Percentiles rank a stretch among this genome's conserved stretches.
phyloP scores from a whole-genome alignment of 495 filamentous ascomycete genomes.

The Aspergillus homomorphus region DNA sequence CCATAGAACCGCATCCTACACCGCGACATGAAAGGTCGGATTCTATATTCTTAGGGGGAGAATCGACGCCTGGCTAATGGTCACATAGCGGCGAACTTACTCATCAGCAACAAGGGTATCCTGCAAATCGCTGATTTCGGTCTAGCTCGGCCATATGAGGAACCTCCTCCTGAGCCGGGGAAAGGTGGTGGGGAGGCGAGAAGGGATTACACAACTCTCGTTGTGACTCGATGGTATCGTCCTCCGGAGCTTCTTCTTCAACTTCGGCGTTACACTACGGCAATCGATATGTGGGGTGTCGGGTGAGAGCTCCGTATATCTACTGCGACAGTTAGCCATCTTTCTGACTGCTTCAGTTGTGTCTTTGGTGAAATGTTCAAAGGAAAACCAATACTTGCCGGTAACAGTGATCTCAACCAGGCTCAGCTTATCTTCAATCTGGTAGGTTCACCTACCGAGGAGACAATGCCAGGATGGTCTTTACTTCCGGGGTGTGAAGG shows the following conservation, averaged over 20 bases:
- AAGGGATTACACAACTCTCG: slow-evolving; percentile 89
- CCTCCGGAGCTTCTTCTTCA: slow-evolving; percentile 90
- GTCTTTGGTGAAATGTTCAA: slow-evolving; percentile 99
- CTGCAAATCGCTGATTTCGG: slow-evolving; percentile 98
- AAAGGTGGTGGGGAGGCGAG: slow-evolving; percentile 79
- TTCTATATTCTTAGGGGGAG: slow-evolving; percentile 3
- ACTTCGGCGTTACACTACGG: slow-evolving; percentile 84
- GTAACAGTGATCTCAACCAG: slow-evolving; percentile 85
- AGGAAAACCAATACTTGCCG: slow-evolving; percentile 86
- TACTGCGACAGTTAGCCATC: not conserved
- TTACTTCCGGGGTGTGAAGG: slow-evolving; percentile 76
- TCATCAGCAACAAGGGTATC: slow-evolving; percentile 92
- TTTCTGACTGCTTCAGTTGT: slow-evolving; percentile 54
- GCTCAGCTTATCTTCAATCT: slow-evolving; percentile 87
- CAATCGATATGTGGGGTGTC: slow-evolving; percentile 98
- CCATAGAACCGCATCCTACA: slow-evolving; percentile 76
- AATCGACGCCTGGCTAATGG: slow-evolving; percentile 23
- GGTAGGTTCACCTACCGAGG: slow-evolving; percentile 86
- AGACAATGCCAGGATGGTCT: slow-evolving; percentile 91
- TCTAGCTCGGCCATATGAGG: slow-evolving; percentile 89
- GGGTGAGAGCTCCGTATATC: slow-evolving; percentile 54
- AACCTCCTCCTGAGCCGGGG: slow-evolving; percentile 72
- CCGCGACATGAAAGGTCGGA: slow-evolving; percentile 85
- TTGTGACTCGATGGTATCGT: slow-evolving; percentile 96
- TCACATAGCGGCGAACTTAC: slow-evolving; percentile 78